phyloP scores from a whole-genome alignment of 129 eudicot genomes.

The Logfia minima region DNA sequence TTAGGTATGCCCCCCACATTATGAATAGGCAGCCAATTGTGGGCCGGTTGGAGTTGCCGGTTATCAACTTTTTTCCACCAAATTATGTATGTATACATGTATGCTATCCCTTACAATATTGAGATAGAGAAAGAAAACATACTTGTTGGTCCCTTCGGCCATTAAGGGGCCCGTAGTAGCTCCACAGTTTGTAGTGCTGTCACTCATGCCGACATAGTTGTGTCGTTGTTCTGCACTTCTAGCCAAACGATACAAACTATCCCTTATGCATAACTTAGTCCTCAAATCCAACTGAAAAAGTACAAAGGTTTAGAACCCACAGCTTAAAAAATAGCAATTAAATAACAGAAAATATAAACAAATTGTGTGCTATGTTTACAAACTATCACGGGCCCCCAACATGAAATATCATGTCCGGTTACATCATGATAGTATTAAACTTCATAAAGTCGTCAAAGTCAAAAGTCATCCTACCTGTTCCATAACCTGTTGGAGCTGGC shows the following conservation, averaged over 20 bases:
- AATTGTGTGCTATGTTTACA: background rate
- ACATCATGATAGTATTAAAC: background rate
- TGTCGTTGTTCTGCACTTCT: slow-evolving; percentile 92
- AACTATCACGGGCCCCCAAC: background rate
- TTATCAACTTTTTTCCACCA: too few species aligned
- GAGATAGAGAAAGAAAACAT: slow-evolving; percentile 29
- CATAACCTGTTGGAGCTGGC: slow-evolving; percentile 79
- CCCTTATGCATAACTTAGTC: slow-evolving; percentile 88
- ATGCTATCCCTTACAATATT: background rate
- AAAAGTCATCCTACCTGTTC: slow-evolving; percentile 57
- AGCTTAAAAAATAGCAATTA: slow-evolving; percentile 18
- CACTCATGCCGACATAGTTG: slow-evolving; percentile 44
- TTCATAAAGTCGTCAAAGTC: background rate
- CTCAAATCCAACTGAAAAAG: slow-evolving; percentile 73
- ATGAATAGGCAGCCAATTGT: too few species aligned
- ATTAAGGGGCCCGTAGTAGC: slow-evolving; percentile 40
- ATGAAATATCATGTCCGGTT: background rate
- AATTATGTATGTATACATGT: background rate
- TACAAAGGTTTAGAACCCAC: slow-evolving; percentile 24
- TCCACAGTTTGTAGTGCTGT: slow-evolving; percentile 36
- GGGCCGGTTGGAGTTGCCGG: too few species aligned
- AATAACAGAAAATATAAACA: background rate
- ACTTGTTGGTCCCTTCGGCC: slow-evolving; percentile 61
- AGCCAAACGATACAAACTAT: slow-evolving; percentile 92
- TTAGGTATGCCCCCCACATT: too few species aligned